Evolutionary conservation across 2,329 filamentous ascomycete species (phyloP).

Genomic region (Alternaria panax): DNA sequence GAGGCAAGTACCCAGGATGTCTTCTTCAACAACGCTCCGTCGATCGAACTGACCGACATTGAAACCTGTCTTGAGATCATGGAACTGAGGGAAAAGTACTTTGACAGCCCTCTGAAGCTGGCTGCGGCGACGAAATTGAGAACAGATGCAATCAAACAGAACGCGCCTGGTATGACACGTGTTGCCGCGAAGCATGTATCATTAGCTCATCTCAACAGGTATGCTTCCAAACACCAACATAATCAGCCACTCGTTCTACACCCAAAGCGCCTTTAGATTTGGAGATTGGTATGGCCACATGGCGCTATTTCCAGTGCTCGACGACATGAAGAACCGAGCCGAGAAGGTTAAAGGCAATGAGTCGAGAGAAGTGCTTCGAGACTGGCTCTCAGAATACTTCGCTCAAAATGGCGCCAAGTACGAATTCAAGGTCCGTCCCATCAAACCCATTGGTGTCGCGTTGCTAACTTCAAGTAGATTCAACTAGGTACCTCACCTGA

Average conservation of each 20-base stretch:
- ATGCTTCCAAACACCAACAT: conserved; percentile 45
- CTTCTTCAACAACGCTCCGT: conserved; percentile 45
- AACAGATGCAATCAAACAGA: conserved; percentile 40
- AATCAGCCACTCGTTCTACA: conserved; percentile 44
- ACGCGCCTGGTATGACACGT: conserved; percentile 33
- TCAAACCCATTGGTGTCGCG: neutral
- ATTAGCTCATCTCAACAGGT: neutral
- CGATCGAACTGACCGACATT: conserved; percentile 42
- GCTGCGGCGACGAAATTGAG: conserved; percentile 14
- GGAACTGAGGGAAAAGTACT: conserved; percentile 38
- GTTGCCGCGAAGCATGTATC: neutral
- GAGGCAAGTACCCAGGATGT: conserved; percentile 35
- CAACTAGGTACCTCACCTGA: conserved; percentile 39
- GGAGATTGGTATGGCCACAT: conserved; percentile 42
- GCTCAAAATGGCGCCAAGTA: conserved; percentile 33
- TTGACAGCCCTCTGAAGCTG: conserved; percentile 19
- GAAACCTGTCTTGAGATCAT: conserved; percentile 46
- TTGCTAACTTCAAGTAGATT: conserved; percentile 21
- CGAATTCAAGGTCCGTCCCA: conserved; percentile 30
- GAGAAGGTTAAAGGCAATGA: conserved; percentile 32
- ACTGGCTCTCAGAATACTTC: conserved; percentile 39
- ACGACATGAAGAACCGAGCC: conserved; percentile 25
- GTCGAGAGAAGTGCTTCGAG: conserved; percentile 30
- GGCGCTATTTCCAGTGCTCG: conserved; percentile 34
- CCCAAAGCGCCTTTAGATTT: conserved; percentile 42